Evolutionary conservation across 2,329 filamentous ascomycete species (phyloP).

Genomic region (Helotiales sp.): DNA sequence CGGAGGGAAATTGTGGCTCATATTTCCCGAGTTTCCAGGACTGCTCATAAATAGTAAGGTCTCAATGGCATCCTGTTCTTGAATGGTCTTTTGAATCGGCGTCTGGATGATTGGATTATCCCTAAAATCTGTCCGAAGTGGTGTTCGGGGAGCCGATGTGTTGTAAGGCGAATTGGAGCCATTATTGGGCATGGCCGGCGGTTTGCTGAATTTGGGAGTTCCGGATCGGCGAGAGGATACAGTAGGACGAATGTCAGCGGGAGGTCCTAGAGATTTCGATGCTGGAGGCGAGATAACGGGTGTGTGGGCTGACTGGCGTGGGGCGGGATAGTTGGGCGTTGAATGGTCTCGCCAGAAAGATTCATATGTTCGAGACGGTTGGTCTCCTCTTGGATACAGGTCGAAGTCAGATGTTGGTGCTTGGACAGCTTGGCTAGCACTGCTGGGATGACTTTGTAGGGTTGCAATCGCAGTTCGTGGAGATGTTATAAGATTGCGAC

Average conservation of each 20-base stretch:
- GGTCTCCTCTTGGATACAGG: constrained; percentile 42
- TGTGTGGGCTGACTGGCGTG: constrained; percentile 48
- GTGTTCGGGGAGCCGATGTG: constrained; percentile 38
- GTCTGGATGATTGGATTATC: constrained; percentile 56
- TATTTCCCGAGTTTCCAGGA: constrained; percentile 70
- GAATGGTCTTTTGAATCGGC: constrained; percentile 66
- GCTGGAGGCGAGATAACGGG: constrained; percentile 55
- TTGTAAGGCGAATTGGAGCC: constrained; percentile 36
- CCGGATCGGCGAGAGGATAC: constrained; percentile 39
- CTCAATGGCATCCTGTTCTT: constrained; percentile 83
- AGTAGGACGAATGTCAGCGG: constrained; percentile 46
- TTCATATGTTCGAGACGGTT: constrained; percentile 48
- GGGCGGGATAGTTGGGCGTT: constrained; percentile 40
- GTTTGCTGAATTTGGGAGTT: constrained; percentile 40
- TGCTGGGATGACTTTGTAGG: constrained; percentile 39
- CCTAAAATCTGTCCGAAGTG: constrained; percentile 30
- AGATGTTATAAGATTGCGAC: constrained; percentile 59
- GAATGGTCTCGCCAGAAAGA: constrained; percentile 52
- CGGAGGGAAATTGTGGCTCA: constrained; percentile 59
- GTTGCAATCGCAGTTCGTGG: constrained; percentile 52
- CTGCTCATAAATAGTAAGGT: constrained; percentile 83
- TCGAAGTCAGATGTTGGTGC: constrained; percentile 41
- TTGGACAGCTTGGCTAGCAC: constrained; percentile 23
- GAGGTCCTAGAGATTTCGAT: constrained; percentile 45
- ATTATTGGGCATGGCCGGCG: constrained; percentile 37